phyloP scores from a whole-genome alignment of 192 early-diverging fungal species.

The Backusella luteola region DNA sequence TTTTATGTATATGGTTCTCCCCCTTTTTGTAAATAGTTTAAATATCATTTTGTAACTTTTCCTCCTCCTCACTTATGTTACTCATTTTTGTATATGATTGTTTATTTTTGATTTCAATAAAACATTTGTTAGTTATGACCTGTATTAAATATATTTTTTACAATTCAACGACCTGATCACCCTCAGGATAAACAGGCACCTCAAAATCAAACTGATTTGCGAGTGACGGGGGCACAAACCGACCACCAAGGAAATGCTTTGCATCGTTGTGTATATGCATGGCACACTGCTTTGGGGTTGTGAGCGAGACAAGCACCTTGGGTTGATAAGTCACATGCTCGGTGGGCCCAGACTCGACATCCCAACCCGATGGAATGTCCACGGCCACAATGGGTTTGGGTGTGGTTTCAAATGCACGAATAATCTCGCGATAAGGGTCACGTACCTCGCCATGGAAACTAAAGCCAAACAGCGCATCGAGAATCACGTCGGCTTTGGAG shows the following conservation, averaged over 20 bases:
- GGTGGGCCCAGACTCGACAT: conserved; percentile 78
- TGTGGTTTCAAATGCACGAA: conserved; percentile 44
- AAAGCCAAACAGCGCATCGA: conserved; percentile 94
- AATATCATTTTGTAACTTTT: not conserved
- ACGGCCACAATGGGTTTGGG: conserved; percentile 61
- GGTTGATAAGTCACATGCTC: conserved; percentile 59
- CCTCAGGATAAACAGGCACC: conserved; percentile 69
- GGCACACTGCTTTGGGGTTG: conserved; percentile 85
- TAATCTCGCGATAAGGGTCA: conserved; percentile 69
- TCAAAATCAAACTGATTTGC: conserved; percentile 63
- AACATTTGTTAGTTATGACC: not conserved
- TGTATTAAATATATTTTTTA: not conserved
- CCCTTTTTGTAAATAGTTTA: not conserved
- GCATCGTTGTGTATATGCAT: conserved; percentile 60
- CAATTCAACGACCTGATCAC: conserved; percentile 67
- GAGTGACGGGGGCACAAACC: conserved; percentile 82
- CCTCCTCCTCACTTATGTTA: not conserved
- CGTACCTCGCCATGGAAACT: conserved; percentile 81
- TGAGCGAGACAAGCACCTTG: conserved; percentile 86
- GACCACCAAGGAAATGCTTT: conserved; percentile 83
- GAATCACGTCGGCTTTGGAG: conserved; percentile 57
- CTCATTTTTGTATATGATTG: not conserved
- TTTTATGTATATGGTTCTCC: not conserved
- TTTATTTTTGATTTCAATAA: not conserved
- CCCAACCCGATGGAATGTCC: conserved; percentile 95